Evolutionary conservation across 345 rosid genomes (phyloP), one percentile per base, ranked within the genome.

Genomic region (Noccaea bulbosa): DNA sequence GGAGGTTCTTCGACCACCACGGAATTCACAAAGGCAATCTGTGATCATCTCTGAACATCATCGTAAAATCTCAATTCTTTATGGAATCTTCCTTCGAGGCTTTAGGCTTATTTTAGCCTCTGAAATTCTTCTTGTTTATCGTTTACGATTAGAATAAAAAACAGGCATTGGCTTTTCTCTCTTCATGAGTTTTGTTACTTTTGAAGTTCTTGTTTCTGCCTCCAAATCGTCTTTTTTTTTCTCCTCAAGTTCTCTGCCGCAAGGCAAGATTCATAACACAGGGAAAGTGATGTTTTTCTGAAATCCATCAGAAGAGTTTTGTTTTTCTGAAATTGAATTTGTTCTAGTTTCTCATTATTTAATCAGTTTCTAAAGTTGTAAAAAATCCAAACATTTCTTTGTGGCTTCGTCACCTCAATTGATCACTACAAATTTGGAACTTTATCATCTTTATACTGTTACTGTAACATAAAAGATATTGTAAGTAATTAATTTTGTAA

Each of bases 11-110:
- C 96, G 11, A 72, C 92, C 2, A 95, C 96, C 20, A 76, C 97
- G 0, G 97, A 92, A 4, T 95, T 95, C 74, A 95, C 99, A 0
- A 88, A 84, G 48, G 97, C 98, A 2, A 95, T 94, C 22, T 86
- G 93, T 11, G 91, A 83, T 75, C 91, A 88, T 78, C 96, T 95
- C 77, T 89, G 76, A 86, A 78, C 40, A 65, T 77, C 37, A 65
- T 77, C 56, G 43, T 55, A 57, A 64, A 76, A 15, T 63, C 48
- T 52, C 75, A 32, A 70, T 70, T 70, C 67, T 70, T 76, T 76
- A 32, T 5, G 35, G 37, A 62, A 62, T 39, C 37, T 22, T 16
- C 2, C 53, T 38, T 1, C 4, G 35, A 30, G 73, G 68, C 57
- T 59, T 56, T 1, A 49, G 9, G 52, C 8, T 16, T 58, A n/a